Conservation (phyloP, 2,329 filamentous ascomycete species). For the Neocatenulostroma microsporum region DNA sequence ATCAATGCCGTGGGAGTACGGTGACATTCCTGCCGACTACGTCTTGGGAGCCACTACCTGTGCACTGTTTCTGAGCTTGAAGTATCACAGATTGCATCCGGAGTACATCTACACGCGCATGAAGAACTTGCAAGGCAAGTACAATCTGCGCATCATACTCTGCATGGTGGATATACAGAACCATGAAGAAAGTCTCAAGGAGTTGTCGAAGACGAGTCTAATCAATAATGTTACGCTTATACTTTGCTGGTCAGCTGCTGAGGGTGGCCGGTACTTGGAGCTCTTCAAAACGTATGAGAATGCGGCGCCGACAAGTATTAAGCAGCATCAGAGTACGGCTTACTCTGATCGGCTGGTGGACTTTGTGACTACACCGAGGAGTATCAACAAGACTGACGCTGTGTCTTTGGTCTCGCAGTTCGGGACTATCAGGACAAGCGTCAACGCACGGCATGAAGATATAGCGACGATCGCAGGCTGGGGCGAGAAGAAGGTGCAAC, state of each 20-base stretch:
- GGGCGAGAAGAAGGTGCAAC: conserved; percentile 90
- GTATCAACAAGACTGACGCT: conserved; percentile 91
- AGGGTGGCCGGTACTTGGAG: conserved; percentile 89
- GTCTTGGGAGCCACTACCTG: conserved; percentile 80
- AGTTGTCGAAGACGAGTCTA: conserved; percentile 84
- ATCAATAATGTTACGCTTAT: conserved; percentile 90
- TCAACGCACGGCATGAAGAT: conserved; percentile 83
- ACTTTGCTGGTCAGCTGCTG: conserved; percentile 87
- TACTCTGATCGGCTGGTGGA: conserved; percentile 85
- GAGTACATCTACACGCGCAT: conserved; percentile 98
- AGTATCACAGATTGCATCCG: conserved; percentile 93
- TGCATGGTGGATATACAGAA: conserved; percentile 93
- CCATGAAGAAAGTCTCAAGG: conserved; percentile 81
- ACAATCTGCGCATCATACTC: conserved; percentile 76
- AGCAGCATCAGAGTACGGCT: conserved; percentile 70
- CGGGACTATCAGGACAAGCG: conserved; percentile 74
- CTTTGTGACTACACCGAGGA: conserved; percentile 82
- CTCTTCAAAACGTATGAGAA: conserved; percentile 93
- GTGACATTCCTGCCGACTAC: conserved; percentile 92
- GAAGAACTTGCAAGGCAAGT: conserved; percentile 72
- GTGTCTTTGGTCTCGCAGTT: conserved; percentile 85
- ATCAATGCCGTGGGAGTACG: conserved; percentile 88
- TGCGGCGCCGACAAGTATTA: conserved; percentile 72
- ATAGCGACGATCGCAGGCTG: conserved; percentile 79
- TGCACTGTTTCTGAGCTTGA: conserved; percentile 85